A percentile compares a stretch with the other conserved stretches of the same genome.
These are phyloP conservation scores for Cryptococcus hybrid DNA, from an alignment of 1,284 basidiomycete species.

Conservation along the genomic window DNA sequence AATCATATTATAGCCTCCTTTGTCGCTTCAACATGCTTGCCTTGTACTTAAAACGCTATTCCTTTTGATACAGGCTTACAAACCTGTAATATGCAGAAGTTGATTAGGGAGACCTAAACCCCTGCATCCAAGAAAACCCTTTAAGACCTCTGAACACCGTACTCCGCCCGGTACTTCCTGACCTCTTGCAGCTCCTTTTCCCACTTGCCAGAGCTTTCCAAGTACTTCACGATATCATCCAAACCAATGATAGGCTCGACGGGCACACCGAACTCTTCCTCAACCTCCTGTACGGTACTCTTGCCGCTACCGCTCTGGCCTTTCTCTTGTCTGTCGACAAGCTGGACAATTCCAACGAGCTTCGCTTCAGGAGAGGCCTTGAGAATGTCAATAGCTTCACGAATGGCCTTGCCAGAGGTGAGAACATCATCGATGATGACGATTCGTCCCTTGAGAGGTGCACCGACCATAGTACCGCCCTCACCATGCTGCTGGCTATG, in stretches of 20 bases:
- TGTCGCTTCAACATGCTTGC: too few relatives aligned
- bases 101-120: too few relatives aligned
- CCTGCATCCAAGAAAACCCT: not conserved
- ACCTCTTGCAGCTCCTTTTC: slow-evolving; percentile 68
- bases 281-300: slow-evolving; percentile 83
- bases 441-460: slow-evolving; percentile 75
- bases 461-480: slow-evolving; percentile 90
- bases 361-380: slow-evolving; percentile 62
- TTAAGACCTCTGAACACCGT: slow-evolving; percentile 56
- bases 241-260: slow-evolving; percentile 76
- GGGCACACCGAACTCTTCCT: slow-evolving; percentile 65
- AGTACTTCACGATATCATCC: slow-evolving; percentile 80
- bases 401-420: slow-evolving; percentile 90
- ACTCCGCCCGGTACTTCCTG: slow-evolving; percentile 75
- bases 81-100: not conserved
- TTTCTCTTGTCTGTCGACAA: slow-evolving; percentile 87
- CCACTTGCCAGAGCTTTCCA: slow-evolving; percentile 64
- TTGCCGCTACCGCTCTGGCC: slow-evolving; percentile 56
- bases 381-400: slow-evolving; percentile 74
- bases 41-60: too few relatives aligned
- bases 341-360: slow-evolving; percentile 87
- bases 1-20: too few relatives aligned
- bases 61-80: not conserved
- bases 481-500: slow-evolving; percentile 68
- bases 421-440: slow-evolving; percentile 96